phyloP scores from a whole-genome alignment of 148 eudicot species.

The Fallopia convolvulus region DNA sequence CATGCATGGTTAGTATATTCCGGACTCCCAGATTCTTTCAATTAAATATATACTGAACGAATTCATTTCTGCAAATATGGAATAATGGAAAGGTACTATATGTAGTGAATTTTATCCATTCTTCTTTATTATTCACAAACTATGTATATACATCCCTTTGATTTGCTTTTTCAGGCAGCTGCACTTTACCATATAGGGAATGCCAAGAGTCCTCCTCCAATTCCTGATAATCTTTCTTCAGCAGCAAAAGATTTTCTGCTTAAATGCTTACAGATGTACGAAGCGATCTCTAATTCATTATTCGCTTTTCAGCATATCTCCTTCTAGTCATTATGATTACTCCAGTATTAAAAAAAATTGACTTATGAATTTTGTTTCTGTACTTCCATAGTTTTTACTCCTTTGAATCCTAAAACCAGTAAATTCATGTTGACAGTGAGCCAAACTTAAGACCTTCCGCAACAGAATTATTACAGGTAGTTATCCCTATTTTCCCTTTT shows the following conservation, averaged over 20 bases:
- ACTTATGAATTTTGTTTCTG: background rate
- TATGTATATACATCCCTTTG: background rate
- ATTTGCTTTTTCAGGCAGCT: conserved; percentile 42
- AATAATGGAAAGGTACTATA: background rate
- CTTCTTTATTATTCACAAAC: background rate
- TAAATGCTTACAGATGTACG: conserved; percentile 76
- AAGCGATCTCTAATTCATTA: background rate
- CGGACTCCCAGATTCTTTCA: background rate
- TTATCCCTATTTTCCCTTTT: background rate
- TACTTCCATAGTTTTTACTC: background rate
- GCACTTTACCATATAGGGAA: conserved; percentile 79
- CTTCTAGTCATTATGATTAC: background rate
- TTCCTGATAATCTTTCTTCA: conserved; percentile 71
- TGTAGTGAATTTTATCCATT: background rate
- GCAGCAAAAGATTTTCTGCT: conserved; percentile 72
- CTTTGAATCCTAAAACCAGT: background rate
- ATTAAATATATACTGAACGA: background rate
- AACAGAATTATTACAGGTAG: conserved; percentile 61
- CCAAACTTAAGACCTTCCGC: conserved; percentile 65
- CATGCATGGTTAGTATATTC: background rate
- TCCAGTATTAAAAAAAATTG: background rate
- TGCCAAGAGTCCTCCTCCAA: conserved; percentile 81
- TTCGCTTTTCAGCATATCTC: background rate
- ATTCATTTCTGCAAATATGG: background rate
- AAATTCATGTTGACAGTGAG: conserved; percentile 34